Evolutionary conservation across 139 green algal genomes (phyloP).

Genomic region (Bryopsis sp.): DNA sequence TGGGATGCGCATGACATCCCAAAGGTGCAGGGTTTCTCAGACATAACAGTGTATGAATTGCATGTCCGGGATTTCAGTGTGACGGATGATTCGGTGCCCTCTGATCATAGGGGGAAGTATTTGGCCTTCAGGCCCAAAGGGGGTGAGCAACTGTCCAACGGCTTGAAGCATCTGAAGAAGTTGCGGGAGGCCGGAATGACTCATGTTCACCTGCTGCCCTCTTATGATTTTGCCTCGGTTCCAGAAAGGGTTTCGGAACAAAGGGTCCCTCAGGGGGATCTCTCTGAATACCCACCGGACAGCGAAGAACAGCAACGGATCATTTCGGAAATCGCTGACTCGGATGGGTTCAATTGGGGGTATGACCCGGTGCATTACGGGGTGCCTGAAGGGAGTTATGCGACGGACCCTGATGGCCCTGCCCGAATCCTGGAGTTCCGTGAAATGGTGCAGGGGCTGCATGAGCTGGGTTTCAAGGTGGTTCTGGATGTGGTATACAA

Average conservation of each 20-base stretch:
- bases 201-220: constrained; percentile 82
- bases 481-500: constrained; percentile 92
- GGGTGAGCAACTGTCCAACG: constrained; percentile 19
- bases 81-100: constrained; percentile 49
- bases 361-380: constrained; percentile 78
- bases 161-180: constrained; percentile 37
- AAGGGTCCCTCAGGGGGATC: constrained; percentile 32
- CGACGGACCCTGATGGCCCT: constrained; percentile 62
- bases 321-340: constrained; percentile 47
- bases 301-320: constrained; percentile 60
- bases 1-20: constrained; percentile 36
- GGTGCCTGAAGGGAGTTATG: constrained; percentile 78
- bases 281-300: constrained; percentile 37
- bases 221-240: constrained; percentile 78
- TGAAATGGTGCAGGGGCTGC: constrained; percentile 61
- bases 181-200: constrained; percentile 55
- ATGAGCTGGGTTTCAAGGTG: constrained; percentile 52
- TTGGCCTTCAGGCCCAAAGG: constrained; percentile 45
- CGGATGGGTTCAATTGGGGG: constrained; percentile 85
- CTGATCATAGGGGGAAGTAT: constrained; percentile 64
- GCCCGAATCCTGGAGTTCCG: constrained; percentile 61
- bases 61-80: constrained; percentile 86
- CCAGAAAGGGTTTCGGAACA: constrained; percentile 63
- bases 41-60: constrained; percentile 84
- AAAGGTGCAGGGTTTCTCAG: constrained; percentile 39